Evolutionary conservation across 345 rosid genomes (phyloP).

Genomic region (Boechera retrofracta): DNA sequence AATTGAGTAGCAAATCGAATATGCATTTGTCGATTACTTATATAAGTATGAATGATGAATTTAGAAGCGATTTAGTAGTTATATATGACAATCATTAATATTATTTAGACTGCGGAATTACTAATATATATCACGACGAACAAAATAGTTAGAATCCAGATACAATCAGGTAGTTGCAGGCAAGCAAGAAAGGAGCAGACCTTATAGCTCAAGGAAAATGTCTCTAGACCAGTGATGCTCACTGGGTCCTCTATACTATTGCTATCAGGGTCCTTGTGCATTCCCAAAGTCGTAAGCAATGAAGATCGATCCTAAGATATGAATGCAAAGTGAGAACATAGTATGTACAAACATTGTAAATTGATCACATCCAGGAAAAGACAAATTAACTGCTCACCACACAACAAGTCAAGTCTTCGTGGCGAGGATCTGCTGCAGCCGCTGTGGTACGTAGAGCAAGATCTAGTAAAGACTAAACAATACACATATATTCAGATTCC

Average conservation of each 20-base stretch:
- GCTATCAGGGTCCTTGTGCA: conserved; percentile 63
- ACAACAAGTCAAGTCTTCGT: conserved; percentile 93
- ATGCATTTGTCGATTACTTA: not conserved
- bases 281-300: conserved; percentile 75
- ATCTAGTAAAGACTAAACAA: conserved; percentile 82
- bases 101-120: not conserved
- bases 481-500: conserved; percentile 27
- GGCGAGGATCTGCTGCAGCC: conserved; percentile 96
- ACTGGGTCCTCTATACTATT: conserved; percentile 68
- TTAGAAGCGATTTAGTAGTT: conserved; percentile 3
- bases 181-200: conserved; percentile 46
- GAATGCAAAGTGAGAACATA: conserved; percentile 32
- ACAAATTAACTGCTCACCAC: conserved; percentile 62
- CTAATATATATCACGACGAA: not conserved
- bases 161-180: conserved; percentile 7
- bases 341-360: conserved; percentile 5
- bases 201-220: conserved; percentile 97
- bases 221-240: conserved; percentile 92
- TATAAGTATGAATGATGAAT: conserved; percentile 5
- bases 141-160: not conserved
- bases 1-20: not conserved
- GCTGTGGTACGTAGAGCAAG: conserved; percentile 95
- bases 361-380: conserved; percentile 29
- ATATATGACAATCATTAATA: not conserved
- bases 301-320: conserved; percentile 82